Base-by-base conservation (phyloP, 306 rosid species). In the Prunus campanulata region DNA sequence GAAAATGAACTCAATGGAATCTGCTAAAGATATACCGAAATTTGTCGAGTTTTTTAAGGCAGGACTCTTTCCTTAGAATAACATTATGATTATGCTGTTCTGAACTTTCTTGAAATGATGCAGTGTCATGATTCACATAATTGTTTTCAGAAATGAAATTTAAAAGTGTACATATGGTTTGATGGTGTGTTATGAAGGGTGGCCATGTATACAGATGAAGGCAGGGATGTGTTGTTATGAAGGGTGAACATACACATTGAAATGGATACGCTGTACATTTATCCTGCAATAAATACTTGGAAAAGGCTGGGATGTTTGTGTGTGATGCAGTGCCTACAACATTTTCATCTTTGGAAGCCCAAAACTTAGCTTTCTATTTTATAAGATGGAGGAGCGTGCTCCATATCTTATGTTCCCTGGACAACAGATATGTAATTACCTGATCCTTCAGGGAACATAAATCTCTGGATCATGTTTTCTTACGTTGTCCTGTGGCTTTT, bases 11-110 rank as follows among this genome's bases (percentile, higher is more conserved):
- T 89, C 95, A 59, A 82, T 80, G 55, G 93, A 95, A 82, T 95
- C 98, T 15, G 82, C 92, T 55, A 87, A 88, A 81, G 96, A 95
- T 82, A 95, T 95, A 80, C 87, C 89, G 4, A 80, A 80, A 74
- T 95, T 95, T 74, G 57, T 92, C 52, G 93, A 90, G 74, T 88
- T 84, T 80, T 95, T 79, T 70, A 90, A 92, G 97, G 98, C 87
- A 75, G 83, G 89, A 66, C n/a, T 75, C 65, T 78, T 83, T 66
- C 27, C 74, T 83, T 81, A 67, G 24, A 42, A 48, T 56, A 56
- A 71, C 15, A 12, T n/a, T 74, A 22, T 74, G 69, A 72, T 79
- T 76, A 63, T 74, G 78, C n/a, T 27, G 10, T 69, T 30, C 8
- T 12, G 7, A 59, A 27, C 32, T 39, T 72, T 70, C 9, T 47